Percentiles rank a stretch among this genome's conserved stretches.
phyloP scores from a whole-genome alignment of 768 basidiomycete species.

The Wakefieldia striispora region DNA sequence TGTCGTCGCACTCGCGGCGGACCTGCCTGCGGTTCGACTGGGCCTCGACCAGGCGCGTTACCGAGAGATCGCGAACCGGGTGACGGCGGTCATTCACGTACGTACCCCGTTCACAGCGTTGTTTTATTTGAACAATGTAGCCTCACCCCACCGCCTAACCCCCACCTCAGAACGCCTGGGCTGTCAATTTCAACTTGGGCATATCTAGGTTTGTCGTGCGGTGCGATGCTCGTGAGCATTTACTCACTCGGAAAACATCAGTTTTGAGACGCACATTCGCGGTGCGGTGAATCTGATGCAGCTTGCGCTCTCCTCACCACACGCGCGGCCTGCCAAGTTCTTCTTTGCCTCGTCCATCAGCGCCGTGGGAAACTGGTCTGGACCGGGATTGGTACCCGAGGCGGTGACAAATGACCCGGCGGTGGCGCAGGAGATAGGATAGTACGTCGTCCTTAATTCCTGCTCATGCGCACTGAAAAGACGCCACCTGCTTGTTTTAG shows the following conservation, averaged over 20 bases:
- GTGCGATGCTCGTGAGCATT: neutral
- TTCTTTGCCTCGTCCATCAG: constrained; percentile 54
- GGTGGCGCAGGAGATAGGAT: constrained; percentile 32
- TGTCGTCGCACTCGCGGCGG: constrained; percentile 42
- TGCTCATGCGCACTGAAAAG: too few species aligned
- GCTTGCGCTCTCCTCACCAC: constrained; percentile 41
- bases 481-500: constrained; percentile 1
- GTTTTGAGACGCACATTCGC: constrained; percentile 46
- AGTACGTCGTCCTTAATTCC: constrained; percentile 22
- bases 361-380: constrained; percentile 22
- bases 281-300: constrained; percentile 51
- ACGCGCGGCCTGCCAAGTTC: constrained; percentile 36
- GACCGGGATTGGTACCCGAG: constrained; percentile 19
- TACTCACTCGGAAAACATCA: constrained; percentile 10
- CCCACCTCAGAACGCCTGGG: constrained; percentile 57
- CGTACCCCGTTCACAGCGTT: neutral
- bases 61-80: constrained; percentile 31
- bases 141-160: neutral
- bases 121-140: too few species aligned
- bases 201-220: constrained; percentile 19
- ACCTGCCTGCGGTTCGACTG: constrained; percentile 39
- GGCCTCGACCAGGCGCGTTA: constrained; percentile 41
- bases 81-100: constrained; percentile 49
- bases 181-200: constrained; percentile 52
- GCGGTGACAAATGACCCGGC: constrained; percentile 22